Conservation (phyloP, 139 green algal species). For the Yamagishiella unicocca region DNA sequence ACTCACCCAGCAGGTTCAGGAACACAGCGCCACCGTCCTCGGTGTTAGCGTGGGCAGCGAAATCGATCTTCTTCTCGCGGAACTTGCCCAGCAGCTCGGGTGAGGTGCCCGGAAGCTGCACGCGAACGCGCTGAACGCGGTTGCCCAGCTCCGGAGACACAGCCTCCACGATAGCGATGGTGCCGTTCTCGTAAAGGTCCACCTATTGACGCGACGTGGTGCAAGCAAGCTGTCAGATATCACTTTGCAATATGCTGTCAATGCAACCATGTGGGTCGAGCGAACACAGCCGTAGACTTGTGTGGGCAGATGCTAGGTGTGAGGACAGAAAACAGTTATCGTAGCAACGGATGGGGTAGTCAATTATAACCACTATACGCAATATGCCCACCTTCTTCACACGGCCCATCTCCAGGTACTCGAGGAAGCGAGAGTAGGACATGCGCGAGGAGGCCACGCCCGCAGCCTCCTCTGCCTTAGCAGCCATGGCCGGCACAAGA, state of each 20-base stretch:
- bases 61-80: constrained; percentile 99
- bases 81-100: constrained; percentile 97
- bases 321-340: too few relatives aligned
- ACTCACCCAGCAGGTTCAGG: constrained; percentile 90
- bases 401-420: constrained; percentile 99
- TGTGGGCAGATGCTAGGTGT: too few relatives aligned
- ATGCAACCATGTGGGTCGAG: too few relatives aligned
- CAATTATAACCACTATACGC: too few relatives aligned
- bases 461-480: constrained; percentile 62
- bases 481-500: constrained; percentile 36
- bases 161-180: constrained; percentile 99
- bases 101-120: constrained; percentile 96
- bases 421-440: constrained; percentile 99
- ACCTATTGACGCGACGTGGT: constrained; percentile 74
- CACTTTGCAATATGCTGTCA: too few relatives aligned
- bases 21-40: constrained; percentile 96
- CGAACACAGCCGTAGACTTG: too few relatives aligned
- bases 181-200: constrained; percentile 99
- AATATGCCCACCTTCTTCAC: constrained; percentile 98
- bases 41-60: constrained; percentile 95
- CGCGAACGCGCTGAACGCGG: constrained; percentile 97
- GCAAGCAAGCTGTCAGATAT: too few relatives aligned
- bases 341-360: too few relatives aligned
- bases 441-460: constrained; percentile 97
- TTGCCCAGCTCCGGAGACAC: constrained; percentile 99